Evolutionary conservation across 768 basidiomycete species (phyloP).

Genomic region (Wakefieldia striispora): DNA sequence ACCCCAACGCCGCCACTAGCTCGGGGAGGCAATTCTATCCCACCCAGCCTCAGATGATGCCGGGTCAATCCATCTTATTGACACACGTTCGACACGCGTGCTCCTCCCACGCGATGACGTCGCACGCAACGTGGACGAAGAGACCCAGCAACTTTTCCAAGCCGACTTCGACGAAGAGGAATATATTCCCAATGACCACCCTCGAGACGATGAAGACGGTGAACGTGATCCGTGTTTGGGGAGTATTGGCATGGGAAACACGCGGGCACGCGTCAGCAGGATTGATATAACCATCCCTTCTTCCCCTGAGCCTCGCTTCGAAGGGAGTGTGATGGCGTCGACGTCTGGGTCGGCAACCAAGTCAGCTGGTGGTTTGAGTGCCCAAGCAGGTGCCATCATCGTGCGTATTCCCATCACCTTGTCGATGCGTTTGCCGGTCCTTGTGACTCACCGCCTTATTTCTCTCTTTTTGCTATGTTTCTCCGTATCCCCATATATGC

Average conservation of each 20-base stretch:
- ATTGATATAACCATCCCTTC: conserved; percentile 35
- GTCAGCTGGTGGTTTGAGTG: conserved; percentile 47
- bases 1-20: conserved; percentile 39
- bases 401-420: conserved; percentile 41
- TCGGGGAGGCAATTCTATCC: conserved; percentile 83
- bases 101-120: conserved; percentile 9
- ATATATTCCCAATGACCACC: neutral
- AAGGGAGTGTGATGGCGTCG: conserved; percentile 20
- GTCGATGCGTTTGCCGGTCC: neutral
- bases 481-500: neutral
- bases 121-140: conserved; percentile 24
- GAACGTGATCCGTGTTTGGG: conserved; percentile 15
- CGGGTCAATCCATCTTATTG: conserved; percentile 38
- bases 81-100: conserved; percentile 30
- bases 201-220: conserved; percentile 5
- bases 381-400: conserved; percentile 86
- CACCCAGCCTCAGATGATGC: conserved; percentile 43
- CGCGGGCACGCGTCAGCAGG: conserved; percentile 49
- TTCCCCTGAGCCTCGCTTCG: conserved; percentile 11
- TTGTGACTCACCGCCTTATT: neutral
- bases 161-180: conserved; percentile 22
- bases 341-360: conserved; percentile 10
- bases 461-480: neutral
- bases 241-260: conserved; percentile 39
- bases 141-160: conserved; percentile 21